These are phyloP conservation scores for Cryphonectria carpinicola DNA, from an alignment of 2,329 filamentous ascomycete species.

Conservation along the genomic window DNA sequence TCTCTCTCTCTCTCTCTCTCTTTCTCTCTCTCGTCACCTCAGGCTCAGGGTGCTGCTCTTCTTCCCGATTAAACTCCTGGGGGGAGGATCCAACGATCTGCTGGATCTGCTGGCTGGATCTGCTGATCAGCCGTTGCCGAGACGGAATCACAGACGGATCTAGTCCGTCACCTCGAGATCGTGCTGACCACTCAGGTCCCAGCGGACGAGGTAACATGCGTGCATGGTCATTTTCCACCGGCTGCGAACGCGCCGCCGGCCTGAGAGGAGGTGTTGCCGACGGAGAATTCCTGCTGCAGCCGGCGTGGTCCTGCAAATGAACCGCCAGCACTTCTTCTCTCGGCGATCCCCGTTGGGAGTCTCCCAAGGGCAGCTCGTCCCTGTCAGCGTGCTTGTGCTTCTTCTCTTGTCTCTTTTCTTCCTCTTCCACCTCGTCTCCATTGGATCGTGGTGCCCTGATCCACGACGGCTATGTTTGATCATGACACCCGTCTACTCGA, in stretches of 20 bases:
- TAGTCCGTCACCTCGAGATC: not conserved
- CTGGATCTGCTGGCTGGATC: constrained; percentile 7
- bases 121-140: constrained; percentile 5
- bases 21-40: not conserved
- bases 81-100: not conserved
- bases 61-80: not conserved
- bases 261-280: constrained; percentile 1
- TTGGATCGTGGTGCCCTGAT: not conserved
- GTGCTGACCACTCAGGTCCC: not conserved
- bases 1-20: not conserved
- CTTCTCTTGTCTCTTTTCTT: too few species aligned
- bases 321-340: not conserved
- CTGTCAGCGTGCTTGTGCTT: not conserved
- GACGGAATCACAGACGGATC: not conserved
- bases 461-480: not conserved
- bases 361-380: not conserved
- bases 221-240: not conserved
- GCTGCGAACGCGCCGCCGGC: not conserved
- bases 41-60: not conserved
- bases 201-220: not conserved
- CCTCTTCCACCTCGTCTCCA: not conserved
- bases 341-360: not conserved
- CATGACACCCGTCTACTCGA: not conserved
- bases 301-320: constrained; percentile 21
- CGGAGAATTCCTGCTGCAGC: constrained; percentile 22